Evolutionary conservation across 179 eudicot genomes (phyloP), one percentile per base, ranked within the genome.

Genomic region (Vitellaria paradoxa): DNA sequence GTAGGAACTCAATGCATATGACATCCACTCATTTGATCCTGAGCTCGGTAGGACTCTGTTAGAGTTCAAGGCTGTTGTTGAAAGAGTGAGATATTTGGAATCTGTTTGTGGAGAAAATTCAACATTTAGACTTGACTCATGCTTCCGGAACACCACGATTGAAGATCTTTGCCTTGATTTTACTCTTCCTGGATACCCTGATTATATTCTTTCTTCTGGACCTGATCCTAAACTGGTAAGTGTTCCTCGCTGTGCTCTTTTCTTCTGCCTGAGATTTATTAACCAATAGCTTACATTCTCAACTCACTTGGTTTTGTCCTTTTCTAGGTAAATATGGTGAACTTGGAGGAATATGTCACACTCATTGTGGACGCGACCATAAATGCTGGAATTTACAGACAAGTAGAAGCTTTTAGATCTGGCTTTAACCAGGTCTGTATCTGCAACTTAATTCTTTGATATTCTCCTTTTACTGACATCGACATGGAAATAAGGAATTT

Each of bases 111-210:
- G 74, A 71, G 84, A 83, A 52, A 77, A 74, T 55, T 64, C 79
- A 14, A 63, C 74, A 30, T 59, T 77, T 21, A 73, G 70, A 70
- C 74, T 71, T 55, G 82, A 81, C 61, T 77, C 82, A 61, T 77
- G 83, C 81, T 90, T 91, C 79, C 84, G 91, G 72, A 79, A 81
- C 79, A 83, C 90, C 13, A 82, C 78, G 65, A 88, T 96, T 77
- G 96, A 90, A 79, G 99, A 96, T 72, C 91, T 96, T 47, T 90
- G 86, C 76, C 94, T 96, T 77, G 96, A 96, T 83, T 96, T 90
- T 84, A 81, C 94, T 26, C 90, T 96, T 81, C 99, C 98, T 77
- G 99, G 99, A 64, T 96, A 93, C 89, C 96, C 97, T 70, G 93
- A 96, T 77, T 91, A 87, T 76, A 70, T 66, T 49, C 91, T 91